These are phyloP conservation scores for Aspergillus caelatus DNA, from an alignment of 2,329 filamentous ascomycete species.

Conservation along the genomic window DNA sequence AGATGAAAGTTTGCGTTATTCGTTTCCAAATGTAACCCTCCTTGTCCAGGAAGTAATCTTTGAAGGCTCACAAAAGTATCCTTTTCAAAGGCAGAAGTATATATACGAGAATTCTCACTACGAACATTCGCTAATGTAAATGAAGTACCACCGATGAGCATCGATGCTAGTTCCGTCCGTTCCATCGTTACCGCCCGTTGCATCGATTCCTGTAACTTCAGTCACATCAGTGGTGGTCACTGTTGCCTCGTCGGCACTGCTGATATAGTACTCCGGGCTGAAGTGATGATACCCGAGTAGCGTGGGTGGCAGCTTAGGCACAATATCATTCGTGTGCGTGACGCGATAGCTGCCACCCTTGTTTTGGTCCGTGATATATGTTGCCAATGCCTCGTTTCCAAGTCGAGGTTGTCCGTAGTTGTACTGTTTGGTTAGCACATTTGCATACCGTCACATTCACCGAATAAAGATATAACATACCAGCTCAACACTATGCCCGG, in stretches of 20 bases:
- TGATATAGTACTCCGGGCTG: constrained; percentile 39
- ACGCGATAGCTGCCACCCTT: constrained; percentile 33
- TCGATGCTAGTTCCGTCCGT: constrained; percentile 18
- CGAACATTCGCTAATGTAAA: constrained; percentile 11
- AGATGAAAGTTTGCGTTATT: too few relatives aligned
- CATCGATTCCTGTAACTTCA: constrained; percentile 28
- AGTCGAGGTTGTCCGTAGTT: constrained; percentile 43
- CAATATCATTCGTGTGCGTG: constrained; percentile 36
- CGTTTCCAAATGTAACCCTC: too few relatives aligned
- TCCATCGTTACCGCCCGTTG: constrained; percentile 30
- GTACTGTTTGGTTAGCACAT: constrained; percentile 26
- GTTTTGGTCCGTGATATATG: constrained; percentile 33
- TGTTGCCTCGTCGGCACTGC: constrained; percentile 20
- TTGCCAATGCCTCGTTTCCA: constrained; percentile 33
- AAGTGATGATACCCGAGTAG: constrained; percentile 30
- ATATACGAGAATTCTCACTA: background rate
- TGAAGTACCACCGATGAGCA: constrained; percentile 34
- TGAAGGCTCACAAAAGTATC: background rate
- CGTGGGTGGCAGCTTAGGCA: constrained; percentile 35
- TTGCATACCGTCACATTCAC: background rate
- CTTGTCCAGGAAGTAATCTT: background rate
- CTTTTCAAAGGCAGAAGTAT: background rate
- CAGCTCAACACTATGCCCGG: constrained; percentile 42
- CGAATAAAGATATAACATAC: constrained; percentile 28
- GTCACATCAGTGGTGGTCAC: constrained; percentile 30